Evolutionary conservation across 2,329 filamentous ascomycete species (phyloP).

Genomic region (Apiospora saccharicola): DNA sequence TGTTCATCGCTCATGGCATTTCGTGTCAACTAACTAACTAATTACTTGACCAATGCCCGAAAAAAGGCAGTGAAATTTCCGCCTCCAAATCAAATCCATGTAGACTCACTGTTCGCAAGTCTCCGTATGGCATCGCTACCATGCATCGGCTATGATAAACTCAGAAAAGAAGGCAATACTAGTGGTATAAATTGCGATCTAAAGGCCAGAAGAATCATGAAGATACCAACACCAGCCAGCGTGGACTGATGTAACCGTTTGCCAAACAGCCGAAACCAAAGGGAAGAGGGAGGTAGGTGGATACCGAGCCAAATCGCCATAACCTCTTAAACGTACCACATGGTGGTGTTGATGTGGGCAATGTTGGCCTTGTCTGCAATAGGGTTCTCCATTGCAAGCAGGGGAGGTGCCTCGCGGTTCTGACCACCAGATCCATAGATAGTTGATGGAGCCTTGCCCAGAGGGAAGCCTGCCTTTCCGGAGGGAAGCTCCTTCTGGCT

Average conservation of each 20-base stretch:
- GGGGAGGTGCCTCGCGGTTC: conserved; percentile 32
- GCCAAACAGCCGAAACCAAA: background rate
- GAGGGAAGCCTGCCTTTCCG: conserved; percentile 48
- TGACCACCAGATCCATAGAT: background rate
- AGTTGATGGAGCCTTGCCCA: conserved; percentile 34
- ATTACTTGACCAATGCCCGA: background rate
- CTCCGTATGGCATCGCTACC: background rate
- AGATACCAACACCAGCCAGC: background rate
- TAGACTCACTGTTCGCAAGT: background rate
- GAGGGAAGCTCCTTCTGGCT: conserved; percentile 54
- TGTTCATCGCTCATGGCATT: background rate
- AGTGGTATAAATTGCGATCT: background rate
- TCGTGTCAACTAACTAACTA: conserved; percentile 6
- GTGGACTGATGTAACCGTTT: background rate
- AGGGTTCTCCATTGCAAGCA: conserved; percentile 40
- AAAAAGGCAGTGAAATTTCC: background rate
- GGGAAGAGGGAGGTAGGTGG: background rate
- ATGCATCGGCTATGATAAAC: background rate
- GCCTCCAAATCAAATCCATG: background rate
- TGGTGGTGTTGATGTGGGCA: conserved; percentile 45
- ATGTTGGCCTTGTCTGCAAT: conserved; percentile 32
- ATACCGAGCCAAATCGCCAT: too few relatives aligned
- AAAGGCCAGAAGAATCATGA: background rate
- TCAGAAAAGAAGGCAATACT: background rate
- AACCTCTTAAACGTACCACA: conserved; percentile 52